phyloP scores from a whole-genome alignment of 257 asterid species.

The Solanum chmielewskii region DNA sequence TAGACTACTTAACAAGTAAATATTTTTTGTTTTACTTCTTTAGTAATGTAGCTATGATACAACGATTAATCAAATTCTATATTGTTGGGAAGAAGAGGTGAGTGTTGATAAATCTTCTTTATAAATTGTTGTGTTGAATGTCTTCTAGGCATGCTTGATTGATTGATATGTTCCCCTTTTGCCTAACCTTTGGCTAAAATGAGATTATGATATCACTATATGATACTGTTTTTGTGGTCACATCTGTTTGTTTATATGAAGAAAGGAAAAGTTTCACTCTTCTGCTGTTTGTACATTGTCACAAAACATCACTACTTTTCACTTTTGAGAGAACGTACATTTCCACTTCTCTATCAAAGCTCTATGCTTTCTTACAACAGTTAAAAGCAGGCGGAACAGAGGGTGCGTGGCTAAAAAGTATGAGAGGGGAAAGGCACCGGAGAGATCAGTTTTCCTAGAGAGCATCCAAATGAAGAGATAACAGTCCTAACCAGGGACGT shows the following conservation, averaged over 20 bases:
- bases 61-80: background rate
- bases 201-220: background rate
- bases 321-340: background rate
- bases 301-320: background rate
- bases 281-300: background rate
- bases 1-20: slow-evolving; percentile 6
- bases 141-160: background rate
- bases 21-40: slow-evolving; percentile 1
- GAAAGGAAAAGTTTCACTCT: background rate
- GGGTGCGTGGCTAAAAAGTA: background rate
- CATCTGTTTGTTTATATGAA: background rate
- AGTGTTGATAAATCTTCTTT: background rate
- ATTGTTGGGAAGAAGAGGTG: background rate
- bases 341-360: background rate
- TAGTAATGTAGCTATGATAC: background rate
- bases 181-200: background rate
- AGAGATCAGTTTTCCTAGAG: background rate
- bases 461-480: background rate
- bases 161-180: background rate
- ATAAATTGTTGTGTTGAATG: background rate
- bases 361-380: background rate
- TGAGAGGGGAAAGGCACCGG: background rate
- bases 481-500: background rate
- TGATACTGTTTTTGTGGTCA: background rate
- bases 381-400: background rate